phyloP scores from a whole-genome alignment of 805 yeast species.

The Zygosaccharomyces rouxii region DNA sequence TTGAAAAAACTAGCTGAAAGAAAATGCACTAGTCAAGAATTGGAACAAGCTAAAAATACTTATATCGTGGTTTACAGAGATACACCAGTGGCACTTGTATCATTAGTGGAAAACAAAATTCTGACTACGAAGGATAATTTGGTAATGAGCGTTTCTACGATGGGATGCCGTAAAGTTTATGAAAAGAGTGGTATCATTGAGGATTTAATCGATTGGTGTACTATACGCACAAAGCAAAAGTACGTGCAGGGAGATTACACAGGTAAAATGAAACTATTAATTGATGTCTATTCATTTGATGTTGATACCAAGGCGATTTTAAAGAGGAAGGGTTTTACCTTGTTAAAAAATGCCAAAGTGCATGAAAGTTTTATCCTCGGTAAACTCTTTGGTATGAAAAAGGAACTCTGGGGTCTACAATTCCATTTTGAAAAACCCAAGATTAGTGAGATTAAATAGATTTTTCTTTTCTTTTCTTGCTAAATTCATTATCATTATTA shows the following conservation, averaged over 20 bases:
- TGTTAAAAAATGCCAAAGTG: slow-evolving; percentile 31
- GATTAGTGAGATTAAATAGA: slow-evolving; percentile 10
- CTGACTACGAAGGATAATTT: slow-evolving; percentile 40
- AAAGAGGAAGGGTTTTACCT: slow-evolving; percentile 41
- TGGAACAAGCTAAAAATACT: slow-evolving; percentile 44
- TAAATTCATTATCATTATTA: background rate
- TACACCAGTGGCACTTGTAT: slow-evolving; percentile 64
- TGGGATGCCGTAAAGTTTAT: slow-evolving; percentile 67
- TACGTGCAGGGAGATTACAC: slow-evolving; percentile 36
- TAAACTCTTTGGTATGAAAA: slow-evolving; percentile 31
- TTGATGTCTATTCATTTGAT: slow-evolving; percentile 55
- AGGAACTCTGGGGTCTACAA: slow-evolving; percentile 36
- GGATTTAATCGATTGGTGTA: slow-evolving; percentile 61
- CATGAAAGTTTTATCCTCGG: slow-evolving; percentile 30
- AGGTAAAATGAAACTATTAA: slow-evolving; percentile 37
- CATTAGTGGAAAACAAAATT: slow-evolving; percentile 42
- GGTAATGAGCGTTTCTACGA: slow-evolving; percentile 50
- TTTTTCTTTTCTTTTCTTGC: background rate
- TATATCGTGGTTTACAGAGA: slow-evolving; percentile 58
- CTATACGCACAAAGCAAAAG: slow-evolving; percentile 41
- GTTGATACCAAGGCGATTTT: slow-evolving; percentile 37
- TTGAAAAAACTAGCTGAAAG: slow-evolving; percentile 17
- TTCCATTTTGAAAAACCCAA: slow-evolving; percentile 32
- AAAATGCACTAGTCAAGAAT: slow-evolving; percentile 27
- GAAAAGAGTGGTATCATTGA: slow-evolving; percentile 56